Percentiles rank a stretch among this genome's conserved stretches.
Conservation (phyloP, 768 basidiomycete genomes). For the Pleurotus platypus region DNA sequence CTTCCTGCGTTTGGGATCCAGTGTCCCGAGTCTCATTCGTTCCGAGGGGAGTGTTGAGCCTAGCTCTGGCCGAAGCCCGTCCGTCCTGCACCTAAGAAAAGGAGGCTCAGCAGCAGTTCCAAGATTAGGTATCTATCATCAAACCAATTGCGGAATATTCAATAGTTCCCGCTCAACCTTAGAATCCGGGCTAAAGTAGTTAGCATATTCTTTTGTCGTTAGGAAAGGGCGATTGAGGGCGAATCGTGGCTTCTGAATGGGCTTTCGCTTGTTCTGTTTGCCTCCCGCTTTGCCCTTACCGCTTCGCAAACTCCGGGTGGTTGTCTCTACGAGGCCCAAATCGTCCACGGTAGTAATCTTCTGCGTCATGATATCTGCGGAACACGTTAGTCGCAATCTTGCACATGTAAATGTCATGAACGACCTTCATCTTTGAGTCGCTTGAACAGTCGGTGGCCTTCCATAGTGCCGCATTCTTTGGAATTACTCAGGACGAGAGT, state of each 20-base stretch:
- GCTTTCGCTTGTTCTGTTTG: constrained; percentile 40
- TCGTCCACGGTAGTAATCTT: constrained; percentile 46
- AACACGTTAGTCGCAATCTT: no score
- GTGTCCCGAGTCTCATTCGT: neutral
- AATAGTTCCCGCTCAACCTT: constrained; percentile 58
- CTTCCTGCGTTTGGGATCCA: constrained; percentile 13
- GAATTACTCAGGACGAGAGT: no score
- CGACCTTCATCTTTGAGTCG: constrained; percentile 70
- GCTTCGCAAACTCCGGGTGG: constrained; percentile 21
- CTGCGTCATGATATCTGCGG: constrained; percentile 57
- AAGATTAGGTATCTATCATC: constrained; percentile 13
- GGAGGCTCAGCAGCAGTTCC: no score
- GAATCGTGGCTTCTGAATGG: constrained; percentile 54
- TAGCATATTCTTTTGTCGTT: constrained; percentile 44
- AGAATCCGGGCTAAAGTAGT: constrained; percentile 67
- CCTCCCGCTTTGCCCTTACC: constrained; percentile 33
- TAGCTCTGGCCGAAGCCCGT: neutral
- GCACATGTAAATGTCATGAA: neutral
- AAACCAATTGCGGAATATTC: constrained; percentile 55
- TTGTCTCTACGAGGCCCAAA: constrained; percentile 42
- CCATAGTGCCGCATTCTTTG: neutral
- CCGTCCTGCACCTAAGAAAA: no score
- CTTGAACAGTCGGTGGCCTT: constrained; percentile 53
- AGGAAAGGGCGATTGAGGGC: constrained; percentile 50
- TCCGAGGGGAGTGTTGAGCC: neutral